These are phyloP conservation scores for Eremothecium sinecaudum DNA, from an alignment of 1,139 yeast species.

Conservation along the genomic window DNA sequence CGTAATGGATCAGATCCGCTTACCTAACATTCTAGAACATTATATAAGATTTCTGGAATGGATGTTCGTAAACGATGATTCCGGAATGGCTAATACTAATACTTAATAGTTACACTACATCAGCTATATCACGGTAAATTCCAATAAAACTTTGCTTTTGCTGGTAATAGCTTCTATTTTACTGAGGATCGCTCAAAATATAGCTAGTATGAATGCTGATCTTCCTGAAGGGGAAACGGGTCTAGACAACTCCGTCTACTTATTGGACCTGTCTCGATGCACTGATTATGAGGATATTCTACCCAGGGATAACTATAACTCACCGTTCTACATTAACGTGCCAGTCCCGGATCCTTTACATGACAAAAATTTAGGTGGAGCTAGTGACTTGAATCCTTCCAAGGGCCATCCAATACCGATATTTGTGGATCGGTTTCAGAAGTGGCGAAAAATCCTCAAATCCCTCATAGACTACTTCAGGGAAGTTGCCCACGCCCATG, in stretches of 20 bases:
- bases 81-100: no score
- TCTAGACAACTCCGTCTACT: no score
- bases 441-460: constrained; percentile 62
- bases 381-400: constrained; percentile 10
- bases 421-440: constrained; percentile 45
- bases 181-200: background rate
- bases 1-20: no score
- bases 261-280: constrained; percentile 21
- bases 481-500: constrained; percentile 56
- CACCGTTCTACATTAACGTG: constrained; percentile 33
- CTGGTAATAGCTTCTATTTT: no score
- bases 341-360: constrained; percentile 27
- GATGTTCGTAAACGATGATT: no score
- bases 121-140: no score
- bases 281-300: constrained; percentile 21
- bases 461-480: constrained; percentile 52
- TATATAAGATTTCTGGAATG: no score
- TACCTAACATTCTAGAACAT: no score
- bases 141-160: no score
- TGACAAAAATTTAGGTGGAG: constrained; percentile 13
- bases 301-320: constrained; percentile 30
- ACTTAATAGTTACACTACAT: no score
- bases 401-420: constrained; percentile 31
- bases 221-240: no score
- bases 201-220: background rate